Evolutionary conservation across 176 grass and related monocot species (phyloP), one percentile per base, ranked within the genome.

Genomic region (Lolium perenne): DNA sequence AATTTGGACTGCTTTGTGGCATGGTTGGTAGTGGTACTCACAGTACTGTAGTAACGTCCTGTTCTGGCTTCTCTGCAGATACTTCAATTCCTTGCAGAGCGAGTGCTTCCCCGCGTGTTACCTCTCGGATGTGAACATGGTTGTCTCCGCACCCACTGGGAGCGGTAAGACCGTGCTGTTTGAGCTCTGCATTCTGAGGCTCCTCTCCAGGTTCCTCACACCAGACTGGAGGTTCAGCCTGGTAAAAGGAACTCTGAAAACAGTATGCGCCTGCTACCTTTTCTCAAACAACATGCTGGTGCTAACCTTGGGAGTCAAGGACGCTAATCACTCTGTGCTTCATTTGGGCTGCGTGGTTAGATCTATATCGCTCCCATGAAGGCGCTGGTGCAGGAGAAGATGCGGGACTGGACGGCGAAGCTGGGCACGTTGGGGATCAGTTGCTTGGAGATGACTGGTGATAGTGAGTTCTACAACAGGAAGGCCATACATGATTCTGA

Each of bases 401-500:
- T 92, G 58, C 93, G 93, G 47, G 96, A 98, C 71, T 98, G 96
- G 93, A 91, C 53, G 7, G 65, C 76, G 70, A 98, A 95, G 87
- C 70, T 98, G 65, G 76, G 88, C 67, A 74, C 90, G 12, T 71
- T 93, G 73, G 93, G 88, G 10, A 92, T 98, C 77, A 92, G 76
- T 50, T 98, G 96, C 82, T 90, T 98, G 88, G 96, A 98, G 86
- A 95, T 98, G 91, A 98, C 96, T 49, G 88, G 93, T 71, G 96
- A 98, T 80, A 95, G 82, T 61, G 93, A 98, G 47, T 92, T 87
- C 71, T 87, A 81, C 74, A 89, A 84, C 79, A 85, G 63, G 49
- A 98, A 91, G 50, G 87, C 80, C 79, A 92, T 98, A 79, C 78
- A 95, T 32, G 93, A 98, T 70, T 90, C 91, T 75, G 93, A 98